Base-by-base conservation (phyloP, 129 eudicot species). In the Kitagawia praeruptora region DNA sequence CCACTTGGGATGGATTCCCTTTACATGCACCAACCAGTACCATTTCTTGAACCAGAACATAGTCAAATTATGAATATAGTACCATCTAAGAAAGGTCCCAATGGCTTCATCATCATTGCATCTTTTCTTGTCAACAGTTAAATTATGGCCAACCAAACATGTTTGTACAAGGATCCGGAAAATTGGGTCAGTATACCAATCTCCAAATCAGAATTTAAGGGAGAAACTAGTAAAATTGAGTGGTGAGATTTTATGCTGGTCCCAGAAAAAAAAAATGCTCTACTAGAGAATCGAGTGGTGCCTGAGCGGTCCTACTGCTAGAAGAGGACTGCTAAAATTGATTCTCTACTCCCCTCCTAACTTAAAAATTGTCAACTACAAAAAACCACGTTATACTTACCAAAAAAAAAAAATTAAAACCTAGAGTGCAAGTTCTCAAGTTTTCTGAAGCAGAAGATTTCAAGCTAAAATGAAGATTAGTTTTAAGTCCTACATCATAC, bases 1-100 rank as follows among this genome's bases (percentile, higher is more conserved):
- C 76, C 44, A 25, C 53, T 41, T 42, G 14, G 76, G 76, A 73
- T 73, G 76, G 76, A 73, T 73, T 42, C 76, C 76, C 76, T 73
- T 73, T 73, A 73, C 48, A 10, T 73, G 19, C 54, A 73, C 47
- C 76, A 58, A 58, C 66, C 31, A n/a, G 10, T 58, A 10, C 66
- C 66, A 23, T 2, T 56, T 56, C 63, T 56, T 58, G 66, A 58
- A 58, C 66, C 66, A n/a, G 11, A n/a, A 58, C 66, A 58, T 58
- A 23, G 66, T 58, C 31, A 1, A 23, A 58, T 58, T 58, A 58
- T 58, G 31, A 58, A 58, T n/a, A 58, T 58, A 9, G 31, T 58
- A 58, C 66, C 66, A 58, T 58, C 6, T n/a, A n/a, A 66, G 40
- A 66, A 66, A 66, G 18, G 40, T 66, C 40, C 71, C 66, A 12